Base-by-base conservation (phyloP, 148 eudicot genomes). In the Persicaria tinctoria region DNA sequence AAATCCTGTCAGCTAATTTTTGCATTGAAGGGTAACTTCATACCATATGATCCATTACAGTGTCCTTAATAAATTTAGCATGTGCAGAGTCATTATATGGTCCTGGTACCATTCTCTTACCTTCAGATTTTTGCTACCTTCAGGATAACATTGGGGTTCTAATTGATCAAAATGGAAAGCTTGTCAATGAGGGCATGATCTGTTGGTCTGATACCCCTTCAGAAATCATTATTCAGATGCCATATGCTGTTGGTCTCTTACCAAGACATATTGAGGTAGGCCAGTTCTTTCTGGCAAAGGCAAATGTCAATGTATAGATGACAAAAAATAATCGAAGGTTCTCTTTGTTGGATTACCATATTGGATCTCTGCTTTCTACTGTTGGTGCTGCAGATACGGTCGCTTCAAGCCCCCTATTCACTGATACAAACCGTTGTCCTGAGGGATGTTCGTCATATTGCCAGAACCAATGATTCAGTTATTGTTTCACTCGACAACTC, bases 171-270 rank as follows among this genome's bases (percentile, higher is more conserved):
- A 87, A 96, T 79, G 99, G 99, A 73, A 96, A 92, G 84, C 91
- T 92, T 75, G 90, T 94, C 54, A 93, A 88, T 76, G 99, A 89
- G 78, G 99, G 97, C 76, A 87, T 94, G 85, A 78, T 96, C 80
- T 88, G 90, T 83, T 96, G 99, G 99, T 96, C 97, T 49, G 99
- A 96, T 82, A 89, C 97, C 75, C 99, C 99, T 51, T 72, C 90
- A 64, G 75, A 87, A 76, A 81, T 96, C 76, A 83, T 87, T 44
- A 93, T 89, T 75, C 94, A 96, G 77, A 88, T 86, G 84, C 99
- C 97, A 48, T 96, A 96, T 82, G 94, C 90, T 74, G 76, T 91
- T 77, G 99, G 90, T 77, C 94, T 96, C 83, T 85, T 96, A 81
- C 89, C 97, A 56, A 92, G 94, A 78, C 94, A 96, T 80, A 78